These are phyloP conservation scores for Ophiostoma angusticollis DNA, from an alignment of 2,329 filamentous ascomycete genomes.

Conservation along the genomic window DNA sequence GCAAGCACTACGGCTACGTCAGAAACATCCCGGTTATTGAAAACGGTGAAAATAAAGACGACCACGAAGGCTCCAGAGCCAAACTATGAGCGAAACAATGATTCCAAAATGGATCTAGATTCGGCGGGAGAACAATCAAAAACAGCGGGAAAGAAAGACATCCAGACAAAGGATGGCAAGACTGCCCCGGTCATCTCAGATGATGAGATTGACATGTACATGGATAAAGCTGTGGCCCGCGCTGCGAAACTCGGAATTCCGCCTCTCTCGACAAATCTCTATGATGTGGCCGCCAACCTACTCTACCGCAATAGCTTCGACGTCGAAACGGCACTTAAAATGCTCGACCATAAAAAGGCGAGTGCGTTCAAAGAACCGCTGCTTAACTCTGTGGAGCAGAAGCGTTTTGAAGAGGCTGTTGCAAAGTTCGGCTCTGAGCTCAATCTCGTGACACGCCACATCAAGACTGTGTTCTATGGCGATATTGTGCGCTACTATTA, in stretches of 20 bases:
- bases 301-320: slow-evolving; percentile 64
- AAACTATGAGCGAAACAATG: background rate
- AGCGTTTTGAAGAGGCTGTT: slow-evolving; percentile 86
- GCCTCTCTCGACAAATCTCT: slow-evolving; percentile 68
- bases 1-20: background rate
- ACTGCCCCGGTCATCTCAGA: slow-evolving; percentile 27
- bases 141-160: slow-evolving; percentile 23
- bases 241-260: slow-evolving; percentile 58
- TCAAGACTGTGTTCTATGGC: slow-evolving; percentile 67
- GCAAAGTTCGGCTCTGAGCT: slow-evolving; percentile 85
- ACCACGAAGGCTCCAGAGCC: background rate
- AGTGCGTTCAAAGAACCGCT: slow-evolving; percentile 74
- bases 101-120: slow-evolving; percentile 10
- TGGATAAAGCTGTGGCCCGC: slow-evolving; percentile 53
- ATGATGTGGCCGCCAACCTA: slow-evolving; percentile 68
- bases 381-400: slow-evolving; percentile 62
- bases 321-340: slow-evolving; percentile 53
- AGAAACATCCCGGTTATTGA: no score
- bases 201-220: slow-evolving; percentile 60
- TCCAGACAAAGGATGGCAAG: slow-evolving; percentile 26
- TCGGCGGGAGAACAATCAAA: background rate
- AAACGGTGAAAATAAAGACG: background rate
- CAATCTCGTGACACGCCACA: slow-evolving; percentile 67
- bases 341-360: slow-evolving; percentile 54
- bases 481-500: slow-evolving; percentile 91